These are phyloP conservation scores for Camelina neglecta DNA, from an alignment of 345 rosid genomes.

Conservation along the genomic window DNA sequence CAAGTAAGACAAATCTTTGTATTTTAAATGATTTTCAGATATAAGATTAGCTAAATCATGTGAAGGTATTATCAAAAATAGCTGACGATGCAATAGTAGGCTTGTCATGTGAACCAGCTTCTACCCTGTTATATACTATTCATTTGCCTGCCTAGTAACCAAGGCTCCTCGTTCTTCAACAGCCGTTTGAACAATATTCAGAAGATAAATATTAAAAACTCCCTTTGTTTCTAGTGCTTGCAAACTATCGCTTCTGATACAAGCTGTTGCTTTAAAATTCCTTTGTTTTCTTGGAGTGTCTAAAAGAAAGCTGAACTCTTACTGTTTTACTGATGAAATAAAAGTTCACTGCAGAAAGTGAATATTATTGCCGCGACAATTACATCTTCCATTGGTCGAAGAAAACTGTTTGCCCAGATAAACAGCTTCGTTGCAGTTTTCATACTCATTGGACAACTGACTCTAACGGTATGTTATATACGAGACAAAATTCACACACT, in stretches of 20 bases:
- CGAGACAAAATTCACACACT: background rate
- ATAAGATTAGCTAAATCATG: background rate
- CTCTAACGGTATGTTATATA: constrained; percentile 64
- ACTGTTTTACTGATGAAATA: constrained; percentile 22
- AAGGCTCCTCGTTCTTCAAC: constrained; percentile 5
- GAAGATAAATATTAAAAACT: background rate
- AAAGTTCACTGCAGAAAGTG: constrained; percentile 69
- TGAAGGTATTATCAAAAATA: constrained; percentile 6
- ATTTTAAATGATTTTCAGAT: background rate
- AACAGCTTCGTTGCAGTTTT: constrained; percentile 93
- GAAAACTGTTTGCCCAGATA: constrained; percentile 88
- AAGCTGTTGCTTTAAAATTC: background rate
- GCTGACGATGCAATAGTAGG: background rate
- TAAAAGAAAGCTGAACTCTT: background rate
- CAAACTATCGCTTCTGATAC: background rate
- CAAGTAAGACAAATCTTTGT: constrained; percentile 57
- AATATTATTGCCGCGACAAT: constrained; percentile 79
- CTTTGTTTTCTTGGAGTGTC: background rate
- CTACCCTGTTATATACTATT: constrained; percentile 10
- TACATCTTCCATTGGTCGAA: constrained; percentile 75
- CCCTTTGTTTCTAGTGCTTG: background rate
- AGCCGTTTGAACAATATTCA: constrained; percentile 8
- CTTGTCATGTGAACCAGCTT: constrained; percentile 12
- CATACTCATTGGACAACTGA: constrained; percentile 91
- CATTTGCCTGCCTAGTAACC: background rate